These are phyloP conservation scores for Podospora fimiseda DNA, from an alignment of 495 filamentous ascomycete genomes.

Conservation along the genomic window DNA sequence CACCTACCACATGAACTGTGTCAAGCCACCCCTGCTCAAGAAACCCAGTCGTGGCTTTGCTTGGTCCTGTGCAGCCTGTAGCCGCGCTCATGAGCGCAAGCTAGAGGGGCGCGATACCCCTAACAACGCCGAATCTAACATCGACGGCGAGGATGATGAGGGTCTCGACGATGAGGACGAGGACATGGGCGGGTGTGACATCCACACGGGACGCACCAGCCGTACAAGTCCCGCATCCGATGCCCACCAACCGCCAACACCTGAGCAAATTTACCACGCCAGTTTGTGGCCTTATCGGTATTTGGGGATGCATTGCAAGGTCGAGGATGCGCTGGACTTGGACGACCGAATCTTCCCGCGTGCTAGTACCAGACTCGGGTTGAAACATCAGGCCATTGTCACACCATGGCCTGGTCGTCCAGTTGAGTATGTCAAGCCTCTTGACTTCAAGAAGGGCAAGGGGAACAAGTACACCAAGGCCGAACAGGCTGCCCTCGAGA, in stretches of 20 bases:
- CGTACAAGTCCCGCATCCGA: slow-evolving; percentile 53
- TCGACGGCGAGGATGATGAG: slow-evolving; percentile 29
- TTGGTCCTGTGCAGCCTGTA: slow-evolving; percentile 95
- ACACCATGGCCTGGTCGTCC: slow-evolving; percentile 75
- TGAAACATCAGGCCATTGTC: slow-evolving; percentile 86
- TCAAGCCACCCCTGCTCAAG: slow-evolving; percentile 84
- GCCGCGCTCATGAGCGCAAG: slow-evolving; percentile 85
- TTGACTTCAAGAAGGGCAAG: slow-evolving; percentile 71
- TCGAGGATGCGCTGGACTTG: slow-evolving; percentile 94
- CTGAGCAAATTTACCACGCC: slow-evolving; percentile 85
- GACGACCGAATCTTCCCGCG: slow-evolving; percentile 97
- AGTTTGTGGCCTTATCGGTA: slow-evolving; percentile 96
- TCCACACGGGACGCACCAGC: slow-evolving; percentile 55
- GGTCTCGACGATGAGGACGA: slow-evolving; percentile 71
- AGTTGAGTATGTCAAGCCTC: slow-evolving; percentile 82
- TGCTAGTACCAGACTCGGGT: slow-evolving; percentile 86
- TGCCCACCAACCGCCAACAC: slow-evolving; percentile 63
- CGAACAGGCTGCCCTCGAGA: slow-evolving; percentile 67
- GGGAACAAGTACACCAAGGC: slow-evolving; percentile 71
- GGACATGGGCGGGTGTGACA: slow-evolving; percentile 65
- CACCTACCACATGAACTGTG: slow-evolving; percentile 98
- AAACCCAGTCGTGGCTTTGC: slow-evolving; percentile 97
- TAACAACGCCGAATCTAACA: slow-evolving; percentile 37
- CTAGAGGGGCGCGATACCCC: slow-evolving; percentile 88
- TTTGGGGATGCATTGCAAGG: slow-evolving; percentile 88